These are phyloP conservation scores for Saccharomycopsis hybrid DNA, from an alignment of 1,139 yeast genomes.

Conservation along the genomic window DNA sequence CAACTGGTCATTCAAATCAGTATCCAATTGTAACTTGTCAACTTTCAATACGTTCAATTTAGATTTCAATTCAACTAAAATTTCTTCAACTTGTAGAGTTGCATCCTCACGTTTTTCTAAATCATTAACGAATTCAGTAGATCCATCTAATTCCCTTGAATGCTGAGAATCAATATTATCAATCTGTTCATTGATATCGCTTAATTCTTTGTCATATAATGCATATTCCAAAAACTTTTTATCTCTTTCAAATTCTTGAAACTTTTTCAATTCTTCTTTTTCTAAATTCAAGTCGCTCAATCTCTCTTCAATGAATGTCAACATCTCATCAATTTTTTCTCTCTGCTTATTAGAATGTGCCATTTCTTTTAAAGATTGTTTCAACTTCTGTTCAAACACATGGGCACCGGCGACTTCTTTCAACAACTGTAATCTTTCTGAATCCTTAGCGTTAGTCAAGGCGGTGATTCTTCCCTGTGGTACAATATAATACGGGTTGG, in stretches of 20 bases:
- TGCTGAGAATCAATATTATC: slow-evolving; percentile 59
- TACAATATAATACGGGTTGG: slow-evolving; percentile 92
- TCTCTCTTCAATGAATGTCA: slow-evolving; percentile 63
- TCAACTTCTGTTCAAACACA: slow-evolving; percentile 75
- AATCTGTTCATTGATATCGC: slow-evolving; percentile 52
- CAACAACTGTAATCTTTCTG: slow-evolving; percentile 68
- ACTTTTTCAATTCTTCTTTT: slow-evolving; percentile 65
- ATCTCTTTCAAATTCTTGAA: slow-evolving; percentile 59
- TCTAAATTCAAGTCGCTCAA: slow-evolving; percentile 76
- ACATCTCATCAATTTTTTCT: slow-evolving; percentile 68
- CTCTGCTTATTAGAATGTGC: slow-evolving; percentile 61
- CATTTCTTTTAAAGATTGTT: slow-evolving; percentile 79
- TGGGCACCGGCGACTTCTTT: slow-evolving; percentile 96
- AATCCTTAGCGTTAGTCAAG: slow-evolving; percentile 82
- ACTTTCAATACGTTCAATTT: slow-evolving; percentile 39
- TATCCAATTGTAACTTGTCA: slow-evolving; percentile 45
- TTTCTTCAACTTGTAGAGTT: slow-evolving; percentile 33
- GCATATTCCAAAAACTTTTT: slow-evolving; percentile 73
- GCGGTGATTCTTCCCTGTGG: slow-evolving; percentile 92
- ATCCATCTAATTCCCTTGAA: slow-evolving; percentile 41
- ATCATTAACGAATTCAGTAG: slow-evolving; percentile 33
- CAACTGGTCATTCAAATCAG: slow-evolving; percentile 41
- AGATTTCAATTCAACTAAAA: slow-evolving; percentile 27
- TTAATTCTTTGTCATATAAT: slow-evolving; percentile 69
- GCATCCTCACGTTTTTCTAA: slow-evolving; percentile 46